Percentiles rank a stretch among this genome's conserved stretches.
These are phyloP conservation scores for Penicillium sp. DNA, from an alignment of 2,329 filamentous ascomycete genomes.

Conservation along the genomic window DNA sequence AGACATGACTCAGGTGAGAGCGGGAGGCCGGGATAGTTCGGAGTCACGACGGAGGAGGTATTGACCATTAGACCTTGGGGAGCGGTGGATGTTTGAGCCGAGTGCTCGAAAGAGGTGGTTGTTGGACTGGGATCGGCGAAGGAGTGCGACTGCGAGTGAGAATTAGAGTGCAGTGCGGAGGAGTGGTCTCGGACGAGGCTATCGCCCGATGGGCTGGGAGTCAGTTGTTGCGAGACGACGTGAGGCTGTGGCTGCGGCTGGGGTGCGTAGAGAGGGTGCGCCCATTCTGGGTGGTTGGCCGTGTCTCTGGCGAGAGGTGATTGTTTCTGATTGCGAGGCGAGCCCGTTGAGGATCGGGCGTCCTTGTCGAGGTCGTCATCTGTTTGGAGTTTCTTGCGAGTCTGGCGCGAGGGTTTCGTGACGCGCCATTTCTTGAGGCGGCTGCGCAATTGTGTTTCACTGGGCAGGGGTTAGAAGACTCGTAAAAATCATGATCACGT, in stretches of 20 bases:
- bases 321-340: slow-evolving; percentile 10
- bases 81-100: slow-evolving; percentile 31
- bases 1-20: slow-evolving; percentile 33
- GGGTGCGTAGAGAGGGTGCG: slow-evolving; percentile 16
- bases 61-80: slow-evolving; percentile 31
- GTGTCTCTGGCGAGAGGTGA: slow-evolving; percentile 12
- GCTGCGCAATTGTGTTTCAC: slow-evolving; percentile 51
- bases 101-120: slow-evolving; percentile 30
- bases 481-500: too few relatives aligned
- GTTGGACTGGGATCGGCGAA: slow-evolving; percentile 25
- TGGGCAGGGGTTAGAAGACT: slow-evolving; percentile 22
- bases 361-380: slow-evolving; percentile 27
- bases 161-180: slow-evolving; percentile 23
- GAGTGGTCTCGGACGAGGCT: slow-evolving; percentile 23
- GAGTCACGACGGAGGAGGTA: slow-evolving; percentile 29
- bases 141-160: too few relatives aligned
- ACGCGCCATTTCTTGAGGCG: slow-evolving; percentile 51
- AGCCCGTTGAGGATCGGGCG: slow-evolving; percentile 12
- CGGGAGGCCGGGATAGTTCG: slow-evolving; percentile 32
- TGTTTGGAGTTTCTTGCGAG: slow-evolving; percentile 43
- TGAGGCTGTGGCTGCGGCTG: slow-evolving; percentile 19
- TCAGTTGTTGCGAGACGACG: slow-evolving; percentile 24
- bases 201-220: slow-evolving; percentile 27
- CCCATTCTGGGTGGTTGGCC: slow-evolving; percentile 16
- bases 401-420: slow-evolving; percentile 50